Conservation (phyloP, 345 rosid genomes). For the Lumnitzera racemosa region DNA sequence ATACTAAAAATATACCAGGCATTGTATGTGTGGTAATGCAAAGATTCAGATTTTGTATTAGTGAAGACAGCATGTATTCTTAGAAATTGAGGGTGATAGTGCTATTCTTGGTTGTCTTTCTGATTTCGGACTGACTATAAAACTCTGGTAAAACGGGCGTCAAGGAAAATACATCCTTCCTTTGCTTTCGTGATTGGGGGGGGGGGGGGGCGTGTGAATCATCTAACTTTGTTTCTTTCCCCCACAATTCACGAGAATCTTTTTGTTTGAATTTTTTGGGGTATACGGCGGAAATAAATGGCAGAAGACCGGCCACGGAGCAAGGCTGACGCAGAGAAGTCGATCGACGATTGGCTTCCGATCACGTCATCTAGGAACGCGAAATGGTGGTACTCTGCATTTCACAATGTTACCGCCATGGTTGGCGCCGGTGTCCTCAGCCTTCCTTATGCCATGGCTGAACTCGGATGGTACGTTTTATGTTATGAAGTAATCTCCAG, state of each 20-base stretch:
- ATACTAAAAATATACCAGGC: no score
- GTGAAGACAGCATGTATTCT: no score
- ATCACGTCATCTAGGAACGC: constrained; percentile 61
- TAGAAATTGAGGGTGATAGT: no score
- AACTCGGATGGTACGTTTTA: constrained; percentile 59
- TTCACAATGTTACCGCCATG: constrained; percentile 92
- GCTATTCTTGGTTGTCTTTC: no score
- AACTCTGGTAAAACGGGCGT: no score
- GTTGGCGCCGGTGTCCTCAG: constrained; percentile 89
- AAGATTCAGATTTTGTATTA: no score
- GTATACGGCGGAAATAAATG: not conserved
- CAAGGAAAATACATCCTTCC: no score
- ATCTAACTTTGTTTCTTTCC: not conserved
- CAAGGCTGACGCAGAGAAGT: constrained; percentile 12
- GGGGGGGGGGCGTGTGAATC: no score
- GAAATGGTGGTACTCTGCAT: constrained; percentile 89
- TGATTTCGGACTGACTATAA: no score
- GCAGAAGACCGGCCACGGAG: constrained; percentile 1
- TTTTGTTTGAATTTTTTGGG: not conserved
- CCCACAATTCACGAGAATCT: not conserved
- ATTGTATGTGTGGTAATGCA: no score
- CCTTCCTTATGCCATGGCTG: constrained; percentile 78
- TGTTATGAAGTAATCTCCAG: not conserved
- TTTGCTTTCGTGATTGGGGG: no score
- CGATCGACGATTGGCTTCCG: constrained; percentile 65